Percentiles rank a stretch among this genome's conserved stretches.
phyloP scores from a whole-genome alignment of 768 basidiomycete species.

The Russula sp. region DNA sequence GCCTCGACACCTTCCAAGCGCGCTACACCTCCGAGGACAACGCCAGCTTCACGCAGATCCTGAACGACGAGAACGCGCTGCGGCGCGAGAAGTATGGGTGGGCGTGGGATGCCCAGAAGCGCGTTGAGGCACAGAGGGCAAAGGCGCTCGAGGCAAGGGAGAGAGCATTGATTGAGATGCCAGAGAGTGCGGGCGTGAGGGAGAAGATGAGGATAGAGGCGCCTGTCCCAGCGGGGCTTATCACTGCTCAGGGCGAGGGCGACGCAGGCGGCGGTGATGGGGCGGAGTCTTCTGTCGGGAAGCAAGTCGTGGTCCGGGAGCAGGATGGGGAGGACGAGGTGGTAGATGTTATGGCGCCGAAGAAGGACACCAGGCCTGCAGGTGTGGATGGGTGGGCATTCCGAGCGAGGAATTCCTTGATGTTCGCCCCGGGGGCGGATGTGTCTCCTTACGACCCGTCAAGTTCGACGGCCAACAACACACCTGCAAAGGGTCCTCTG shows the following conservation, averaged over 20 bases:
- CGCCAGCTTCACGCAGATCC: slow-evolving; percentile 88
- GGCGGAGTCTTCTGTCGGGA: slow-evolving; percentile 22
- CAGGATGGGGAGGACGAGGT: slow-evolving; percentile 23
- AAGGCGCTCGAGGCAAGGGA: slow-evolving; percentile 64
- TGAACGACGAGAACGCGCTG: slow-evolving; percentile 81
- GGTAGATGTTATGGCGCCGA: slow-evolving; percentile 75
- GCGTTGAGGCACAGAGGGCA: slow-evolving; percentile 60
- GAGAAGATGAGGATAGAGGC: slow-evolving; percentile 61
- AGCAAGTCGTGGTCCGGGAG: slow-evolving; percentile 22
- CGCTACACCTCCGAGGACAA: slow-evolving; percentile 96
- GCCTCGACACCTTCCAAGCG: slow-evolving; percentile 83
- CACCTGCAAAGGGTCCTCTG: slow-evolving; percentile 35
- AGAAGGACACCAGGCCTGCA: slow-evolving; percentile 62
- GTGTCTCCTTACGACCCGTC: slow-evolving; percentile 62
- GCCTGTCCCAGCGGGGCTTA: slow-evolving; percentile 47
- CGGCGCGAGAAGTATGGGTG: slow-evolving; percentile 78
- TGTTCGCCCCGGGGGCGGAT: slow-evolving; percentile 94
- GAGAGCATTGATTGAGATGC: slow-evolving; percentile 59
- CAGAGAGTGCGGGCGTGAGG: slow-evolving; percentile 44
- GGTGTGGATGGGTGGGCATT: slow-evolving; percentile 79
- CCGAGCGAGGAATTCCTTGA: slow-evolving; percentile 87
- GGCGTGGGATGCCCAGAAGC: slow-evolving; percentile 90
- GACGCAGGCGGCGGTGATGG: slow-evolving; percentile 27
- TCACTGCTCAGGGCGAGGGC: slow-evolving; percentile 34
- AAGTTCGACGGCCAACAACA: slow-evolving; percentile 26